phyloP scores from a whole-genome alignment of 2,329 filamentous ascomycete species.

The Xenoacremonium recifei region DNA sequence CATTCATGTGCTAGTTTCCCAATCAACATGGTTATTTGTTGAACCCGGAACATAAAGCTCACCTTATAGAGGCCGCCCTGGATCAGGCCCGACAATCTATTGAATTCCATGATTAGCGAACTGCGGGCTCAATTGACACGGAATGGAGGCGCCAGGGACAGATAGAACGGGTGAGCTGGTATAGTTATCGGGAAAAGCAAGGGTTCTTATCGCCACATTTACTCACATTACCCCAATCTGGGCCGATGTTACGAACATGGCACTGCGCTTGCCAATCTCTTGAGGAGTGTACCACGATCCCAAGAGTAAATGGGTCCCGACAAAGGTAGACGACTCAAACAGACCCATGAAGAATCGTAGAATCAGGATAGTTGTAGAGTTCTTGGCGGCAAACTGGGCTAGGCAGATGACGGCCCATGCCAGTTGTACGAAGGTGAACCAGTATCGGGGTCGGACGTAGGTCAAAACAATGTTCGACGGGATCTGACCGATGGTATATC shows the following conservation, averaged over 20 bases:
- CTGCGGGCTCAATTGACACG: no score
- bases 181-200: neutral
- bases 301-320: conserved; percentile 34
- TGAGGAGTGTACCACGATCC: conserved; percentile 41
- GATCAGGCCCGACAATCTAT: no score
- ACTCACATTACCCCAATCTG: conserved; percentile 40
- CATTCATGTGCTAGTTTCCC: conserved; percentile 38
- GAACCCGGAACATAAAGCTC: no score
- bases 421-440: conserved; percentile 35
- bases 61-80: no score
- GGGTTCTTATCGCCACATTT: conserved; percentile 30
- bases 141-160: no score
- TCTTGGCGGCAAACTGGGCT: conserved; percentile 34
- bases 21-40: no score
- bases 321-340: conserved; percentile 33
- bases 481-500: conserved; percentile 51
- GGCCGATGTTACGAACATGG: conserved; percentile 38
- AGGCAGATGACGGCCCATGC: conserved; percentile 29
- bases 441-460: conserved; percentile 35
- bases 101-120: no score
- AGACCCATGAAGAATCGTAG: conserved; percentile 42
- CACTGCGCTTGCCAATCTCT: conserved; percentile 39
- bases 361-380: conserved; percentile 31
- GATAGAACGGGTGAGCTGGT: conserved; percentile 42
- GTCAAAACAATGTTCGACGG: conserved; percentile 37